phyloP scores from a whole-genome alignment of 208 protist genomes.

The Leishmania aethiopica region DNA sequence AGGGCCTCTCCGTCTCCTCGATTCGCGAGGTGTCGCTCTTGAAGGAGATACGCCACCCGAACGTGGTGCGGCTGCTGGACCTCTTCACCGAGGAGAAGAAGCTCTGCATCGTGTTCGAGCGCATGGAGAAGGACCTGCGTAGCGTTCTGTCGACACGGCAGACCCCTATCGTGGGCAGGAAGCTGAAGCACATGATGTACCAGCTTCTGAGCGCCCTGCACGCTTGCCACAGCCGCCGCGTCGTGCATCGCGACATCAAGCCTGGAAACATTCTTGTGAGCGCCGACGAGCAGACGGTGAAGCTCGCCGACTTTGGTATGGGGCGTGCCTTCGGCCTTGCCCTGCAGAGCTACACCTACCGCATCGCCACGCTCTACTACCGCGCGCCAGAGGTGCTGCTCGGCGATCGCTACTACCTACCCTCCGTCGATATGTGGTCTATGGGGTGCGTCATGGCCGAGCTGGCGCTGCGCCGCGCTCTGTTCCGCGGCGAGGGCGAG shows the following conservation, averaged over 20 bases:
- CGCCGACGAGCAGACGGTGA: constrained; percentile 71
- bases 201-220: constrained; percentile 83
- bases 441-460: constrained; percentile 96
- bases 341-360: constrained; percentile 85
- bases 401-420: constrained; percentile 83
- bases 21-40: constrained; percentile 94
- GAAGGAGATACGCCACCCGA: constrained; percentile 88
- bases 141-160: constrained; percentile 85
- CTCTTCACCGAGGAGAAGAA: constrained; percentile 93
- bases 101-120: constrained; percentile 98
- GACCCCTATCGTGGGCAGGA: constrained; percentile 57
- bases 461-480: constrained; percentile 80
- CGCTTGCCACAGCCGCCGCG: constrained; percentile 83
- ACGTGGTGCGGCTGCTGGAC: constrained; percentile 94
- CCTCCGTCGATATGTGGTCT: constrained; percentile 94
- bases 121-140: constrained; percentile 96
- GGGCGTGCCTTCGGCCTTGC: constrained; percentile 83
- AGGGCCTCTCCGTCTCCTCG: constrained; percentile 91
- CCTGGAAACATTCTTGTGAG: constrained; percentile 90
- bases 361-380: constrained; percentile 96
- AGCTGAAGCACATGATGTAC: constrained; percentile 77
- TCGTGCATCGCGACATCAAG: constrained; percentile 94
- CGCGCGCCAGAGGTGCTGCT: constrained; percentile 94
- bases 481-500: constrained; percentile 89
- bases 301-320: constrained; percentile 93